Conservation (phyloP, 208 protist genomes). For the Acanthamoeba culbertsoni region DNA sequence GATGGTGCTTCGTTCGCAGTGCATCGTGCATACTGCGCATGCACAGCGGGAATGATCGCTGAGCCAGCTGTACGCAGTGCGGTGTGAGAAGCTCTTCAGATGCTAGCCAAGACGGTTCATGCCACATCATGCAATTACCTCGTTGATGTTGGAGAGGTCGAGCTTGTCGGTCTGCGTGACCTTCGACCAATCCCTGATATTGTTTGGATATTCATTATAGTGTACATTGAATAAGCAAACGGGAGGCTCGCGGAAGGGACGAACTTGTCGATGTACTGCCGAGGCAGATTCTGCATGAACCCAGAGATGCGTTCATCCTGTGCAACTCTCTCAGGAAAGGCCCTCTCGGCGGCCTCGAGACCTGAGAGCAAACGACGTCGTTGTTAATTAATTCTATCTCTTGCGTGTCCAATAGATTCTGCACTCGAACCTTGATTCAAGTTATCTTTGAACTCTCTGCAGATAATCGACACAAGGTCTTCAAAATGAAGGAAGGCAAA, state of each 20-base stretch:
- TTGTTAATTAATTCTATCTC: not conserved
- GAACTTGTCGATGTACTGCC: not conserved
- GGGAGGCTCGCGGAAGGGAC: no score
- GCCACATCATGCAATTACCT: not conserved
- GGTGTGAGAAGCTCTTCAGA: not conserved
- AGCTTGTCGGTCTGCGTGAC: not conserved
- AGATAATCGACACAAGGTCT: constrained; percentile 21
- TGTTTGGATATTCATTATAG: no score
- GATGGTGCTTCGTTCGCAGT: constrained; percentile 10
- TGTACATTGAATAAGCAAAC: not conserved
- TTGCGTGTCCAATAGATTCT: no score
- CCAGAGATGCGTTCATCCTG: not conserved
- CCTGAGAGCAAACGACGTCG: not conserved
- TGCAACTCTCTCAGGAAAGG: not conserved
- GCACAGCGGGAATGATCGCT: constrained; percentile 36
- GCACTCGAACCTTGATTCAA: not conserved
- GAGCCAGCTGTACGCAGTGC: not conserved
- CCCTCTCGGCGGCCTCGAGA: not conserved
- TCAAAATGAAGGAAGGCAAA: constrained; percentile 28
- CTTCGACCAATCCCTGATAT: constrained; percentile 25
- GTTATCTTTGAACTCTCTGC: not conserved
- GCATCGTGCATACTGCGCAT: constrained; percentile 54
- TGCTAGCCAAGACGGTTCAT: not conserved
- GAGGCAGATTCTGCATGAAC: constrained; percentile 12
- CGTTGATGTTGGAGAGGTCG: not conserved